Percentiles rank a stretch among this genome's conserved stretches.
phyloP scores from a whole-genome alignment of 805 yeast species.

The Cyberlindnera misumaiensis region DNA sequence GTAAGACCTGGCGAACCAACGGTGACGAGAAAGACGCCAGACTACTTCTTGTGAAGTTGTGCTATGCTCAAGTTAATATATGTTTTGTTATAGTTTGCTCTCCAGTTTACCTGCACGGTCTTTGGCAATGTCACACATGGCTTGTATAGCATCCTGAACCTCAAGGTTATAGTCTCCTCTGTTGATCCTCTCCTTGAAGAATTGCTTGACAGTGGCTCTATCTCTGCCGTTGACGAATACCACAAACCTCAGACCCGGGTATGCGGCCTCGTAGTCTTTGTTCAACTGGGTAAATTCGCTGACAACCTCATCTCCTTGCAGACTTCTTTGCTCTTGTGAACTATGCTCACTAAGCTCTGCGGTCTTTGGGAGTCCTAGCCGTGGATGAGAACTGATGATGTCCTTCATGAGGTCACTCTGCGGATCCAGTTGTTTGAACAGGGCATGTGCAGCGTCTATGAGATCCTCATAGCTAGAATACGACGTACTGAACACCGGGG shows the following conservation, averaged over 20 bases:
- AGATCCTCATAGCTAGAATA: constrained; percentile 11
- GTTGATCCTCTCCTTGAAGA: constrained; percentile 53
- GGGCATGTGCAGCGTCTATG: constrained; percentile 11
- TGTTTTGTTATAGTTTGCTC: constrained; percentile 21
- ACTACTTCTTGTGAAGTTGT: constrained; percentile 67
- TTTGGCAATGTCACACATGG: constrained; percentile 87
- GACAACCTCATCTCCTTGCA: constrained; percentile 40
- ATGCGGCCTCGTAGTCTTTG: constrained; percentile 50
- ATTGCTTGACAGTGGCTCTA: constrained; percentile 54
- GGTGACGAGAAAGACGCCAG: constrained; percentile 94
- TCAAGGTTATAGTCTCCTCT: constrained; percentile 51
- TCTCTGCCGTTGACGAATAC: constrained; percentile 84
- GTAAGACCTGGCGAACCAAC: constrained; percentile 98
- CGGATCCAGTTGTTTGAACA: constrained; percentile 13
- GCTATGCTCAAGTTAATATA: neutral
- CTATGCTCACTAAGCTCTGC: constrained; percentile 58
- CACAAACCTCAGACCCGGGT: constrained; percentile 75
- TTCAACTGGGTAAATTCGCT: constrained; percentile 46
- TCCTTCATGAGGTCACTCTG: constrained; percentile 18
- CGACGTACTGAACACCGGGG: constrained; percentile 6
- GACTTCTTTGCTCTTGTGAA: constrained; percentile 59
- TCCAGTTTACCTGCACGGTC: constrained; percentile 62
- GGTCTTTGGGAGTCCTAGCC: constrained; percentile 61
- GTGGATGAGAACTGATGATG: constrained; percentile 87
- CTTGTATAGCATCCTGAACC: constrained; percentile 61